Conservation (phyloP, 2,329 filamentous ascomycete genomes). For the Microdochium paspali region DNA sequence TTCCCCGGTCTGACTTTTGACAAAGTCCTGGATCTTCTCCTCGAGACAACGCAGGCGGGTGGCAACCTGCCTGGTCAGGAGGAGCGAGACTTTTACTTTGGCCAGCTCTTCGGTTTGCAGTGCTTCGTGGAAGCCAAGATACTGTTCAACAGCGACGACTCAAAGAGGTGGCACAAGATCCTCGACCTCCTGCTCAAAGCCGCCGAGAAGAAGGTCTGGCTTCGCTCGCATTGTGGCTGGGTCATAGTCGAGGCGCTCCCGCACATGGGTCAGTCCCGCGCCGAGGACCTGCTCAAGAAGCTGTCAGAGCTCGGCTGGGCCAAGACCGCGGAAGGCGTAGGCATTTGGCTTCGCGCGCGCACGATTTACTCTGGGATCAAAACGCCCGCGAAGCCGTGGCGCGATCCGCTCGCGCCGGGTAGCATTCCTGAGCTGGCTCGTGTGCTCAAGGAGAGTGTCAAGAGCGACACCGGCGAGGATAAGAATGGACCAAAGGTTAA, state of each 20-base stretch:
- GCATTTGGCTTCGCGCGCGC: slow-evolving; percentile 71
- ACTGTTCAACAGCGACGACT: slow-evolving; percentile 50
- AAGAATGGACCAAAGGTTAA: slow-evolving; percentile 36
- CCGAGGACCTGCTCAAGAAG: slow-evolving; percentile 51
- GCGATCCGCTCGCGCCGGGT: slow-evolving; percentile 62
- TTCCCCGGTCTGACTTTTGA: slow-evolving; percentile 48
- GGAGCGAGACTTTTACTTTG: slow-evolving; percentile 76
- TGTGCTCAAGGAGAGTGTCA: slow-evolving; percentile 68
- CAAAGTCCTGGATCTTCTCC: slow-evolving; percentile 39
- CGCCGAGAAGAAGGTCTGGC: slow-evolving; percentile 75
- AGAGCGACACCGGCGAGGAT: slow-evolving; percentile 37
- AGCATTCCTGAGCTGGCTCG: slow-evolving; percentile 62
- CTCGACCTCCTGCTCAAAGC: slow-evolving; percentile 65
- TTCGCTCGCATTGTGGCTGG: slow-evolving; percentile 80
- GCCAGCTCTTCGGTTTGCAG: slow-evolving; percentile 78
- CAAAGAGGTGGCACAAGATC: slow-evolving; percentile 58
- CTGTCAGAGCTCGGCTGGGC: slow-evolving; percentile 57
- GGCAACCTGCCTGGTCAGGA: slow-evolving; percentile 58
- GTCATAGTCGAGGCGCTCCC: slow-evolving; percentile 66
- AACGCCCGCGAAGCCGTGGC: slow-evolving; percentile 64
- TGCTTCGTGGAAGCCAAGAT: slow-evolving; percentile 74
- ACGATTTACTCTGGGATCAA: slow-evolving; percentile 54
- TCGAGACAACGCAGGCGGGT: slow-evolving; percentile 44
- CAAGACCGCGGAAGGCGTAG: slow-evolving; percentile 80
- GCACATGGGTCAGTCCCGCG: slow-evolving; percentile 48